Base-by-base conservation (phyloP, 371 early-diverging fungal genomes). In the Mortierella sp. region DNA sequence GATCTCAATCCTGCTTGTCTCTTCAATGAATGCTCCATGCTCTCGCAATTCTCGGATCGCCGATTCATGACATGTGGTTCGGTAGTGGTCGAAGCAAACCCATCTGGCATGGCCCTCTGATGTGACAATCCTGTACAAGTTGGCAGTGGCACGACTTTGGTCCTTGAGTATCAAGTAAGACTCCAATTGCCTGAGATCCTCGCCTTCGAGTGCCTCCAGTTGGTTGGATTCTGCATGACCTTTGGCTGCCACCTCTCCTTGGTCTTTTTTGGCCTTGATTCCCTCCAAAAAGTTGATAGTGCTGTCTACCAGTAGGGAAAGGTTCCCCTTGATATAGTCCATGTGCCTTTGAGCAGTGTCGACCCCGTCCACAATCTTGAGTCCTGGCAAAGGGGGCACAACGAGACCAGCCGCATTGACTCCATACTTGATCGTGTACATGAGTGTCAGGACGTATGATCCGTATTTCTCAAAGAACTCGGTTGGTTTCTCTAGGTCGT, bases 41-140 rank as follows among this genome's bases (percentile, higher is more conserved):
- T 34, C 34, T 10, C 10, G 34, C 7, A 34, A 10, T 10, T 34
- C 7, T 10, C 34, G 4, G 34, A 34, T 4, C 44, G 5, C 5
- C 16, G 44, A 4, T 16, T 19, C 19, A 9, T 16, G 14, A 5
- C 16, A 43, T 4, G 14, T 43, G 44, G 14, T 16, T 14, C 44
- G 5, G 44, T 43, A 43, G 19, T 43, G 44, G 44, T 43, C 14
- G n/a, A 43, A 43, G 44, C 59, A 59, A 0, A 59, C 59, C 59
- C 59, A 59, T 14, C 49, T 55, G 31, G 29, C 45, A 14, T 55
- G 43, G 2, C 55, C 44, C 31, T 55, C 17, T 24, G 1, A 10
- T 7, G 45, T 55, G 7, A 55, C 44, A 8, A 28, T 45, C 45
- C 21, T 41, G 55, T 55, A 45, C 19, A 55, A 29, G 22, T 55